These are phyloP conservation scores for Amylostereum areolatum DNA, from an alignment of 1,284 basidiomycete species.

Conservation along the genomic window DNA sequence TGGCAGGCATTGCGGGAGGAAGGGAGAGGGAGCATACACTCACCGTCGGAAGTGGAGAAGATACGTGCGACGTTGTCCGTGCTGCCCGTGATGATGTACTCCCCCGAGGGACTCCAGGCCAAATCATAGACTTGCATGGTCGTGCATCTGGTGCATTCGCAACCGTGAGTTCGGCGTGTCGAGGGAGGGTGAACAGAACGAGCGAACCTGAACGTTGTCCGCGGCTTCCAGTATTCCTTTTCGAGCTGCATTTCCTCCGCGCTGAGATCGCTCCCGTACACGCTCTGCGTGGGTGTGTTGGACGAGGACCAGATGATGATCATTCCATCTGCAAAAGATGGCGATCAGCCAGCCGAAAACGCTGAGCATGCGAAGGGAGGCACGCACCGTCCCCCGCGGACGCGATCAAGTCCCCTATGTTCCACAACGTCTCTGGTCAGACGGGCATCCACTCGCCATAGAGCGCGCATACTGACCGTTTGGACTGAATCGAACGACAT, in stretches of 20 bases:
- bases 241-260: conserved; percentile 82
- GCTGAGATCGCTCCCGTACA: conserved; percentile 72
- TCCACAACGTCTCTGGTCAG: not conserved
- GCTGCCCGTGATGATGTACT: conserved; percentile 90
- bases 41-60: conserved; percentile 74
- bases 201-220: conserved; percentile 78
- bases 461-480: conserved; percentile 55
- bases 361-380: conserved; percentile 6
- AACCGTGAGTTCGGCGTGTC: too few relatives aligned
- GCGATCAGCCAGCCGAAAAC: conserved; percentile 11
- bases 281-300: conserved; percentile 60
- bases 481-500: conserved; percentile 94
- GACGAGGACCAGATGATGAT: conserved; percentile 93
- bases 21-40: conserved; percentile 9
- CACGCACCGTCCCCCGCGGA: conserved; percentile 90
- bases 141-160: conserved; percentile 49
- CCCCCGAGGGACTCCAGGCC: conserved; percentile 94
- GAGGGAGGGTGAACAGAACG: conserved; percentile 1
- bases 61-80: conserved; percentile 94
- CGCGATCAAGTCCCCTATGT: conserved; percentile 77
- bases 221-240: conserved; percentile 93
- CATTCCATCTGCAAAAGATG: conserved; percentile 73
- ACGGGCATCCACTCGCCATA: not conserved
- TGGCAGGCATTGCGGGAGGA: too few relatives aligned
- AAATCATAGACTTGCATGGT: conserved; percentile 96